phyloP scores from a whole-genome alignment of 1,284 basidiomycete species.

The Cryptococcus sp. region DNA sequence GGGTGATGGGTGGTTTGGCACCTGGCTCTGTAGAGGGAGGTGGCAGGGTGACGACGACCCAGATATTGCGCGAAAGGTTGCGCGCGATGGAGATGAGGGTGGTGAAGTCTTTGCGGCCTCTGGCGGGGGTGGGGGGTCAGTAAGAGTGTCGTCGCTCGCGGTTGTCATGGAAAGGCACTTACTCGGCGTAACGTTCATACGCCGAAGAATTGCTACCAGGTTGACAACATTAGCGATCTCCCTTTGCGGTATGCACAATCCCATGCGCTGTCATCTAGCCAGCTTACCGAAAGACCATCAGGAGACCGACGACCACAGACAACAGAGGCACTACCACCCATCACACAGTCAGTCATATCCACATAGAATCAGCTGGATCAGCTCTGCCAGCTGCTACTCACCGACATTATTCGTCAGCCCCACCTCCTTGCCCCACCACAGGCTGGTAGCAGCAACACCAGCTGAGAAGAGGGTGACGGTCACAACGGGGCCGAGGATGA shows the following conservation, averaged over 20 bases:
- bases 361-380: too few species aligned
- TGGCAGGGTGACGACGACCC: conserved; percentile 72
- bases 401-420: conserved; percentile 47
- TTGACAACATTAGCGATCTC: too few species aligned
- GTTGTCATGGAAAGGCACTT: conserved; percentile 4
- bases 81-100: conserved; percentile 54
- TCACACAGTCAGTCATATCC: conserved; percentile 2
- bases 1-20: conserved; percentile 54
- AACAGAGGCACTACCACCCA: conserved; percentile 62
- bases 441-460: conserved; percentile 40
- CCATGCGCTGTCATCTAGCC: conserved; percentile 46
- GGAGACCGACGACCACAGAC: conserved; percentile 73
- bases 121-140: conserved; percentile 63
- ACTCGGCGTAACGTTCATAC: conserved; percentile 48
- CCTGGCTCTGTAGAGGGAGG: conserved; percentile 16
- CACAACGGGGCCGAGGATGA: conserved; percentile 61
- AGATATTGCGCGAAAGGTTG: conserved; percentile 62
- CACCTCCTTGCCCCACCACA: conserved; percentile 39
- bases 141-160: not conserved
- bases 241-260: conserved; percentile 52
- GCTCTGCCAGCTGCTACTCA: conserved; percentile 19
- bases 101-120: conserved; percentile 73
- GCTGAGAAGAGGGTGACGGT: conserved; percentile 73
- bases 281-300: conserved; percentile 26
- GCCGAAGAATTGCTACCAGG: conserved; percentile 58